Conservation (phyloP, 202 grass and related monocot genomes). For the Hordeum pubiflorum region DNA sequence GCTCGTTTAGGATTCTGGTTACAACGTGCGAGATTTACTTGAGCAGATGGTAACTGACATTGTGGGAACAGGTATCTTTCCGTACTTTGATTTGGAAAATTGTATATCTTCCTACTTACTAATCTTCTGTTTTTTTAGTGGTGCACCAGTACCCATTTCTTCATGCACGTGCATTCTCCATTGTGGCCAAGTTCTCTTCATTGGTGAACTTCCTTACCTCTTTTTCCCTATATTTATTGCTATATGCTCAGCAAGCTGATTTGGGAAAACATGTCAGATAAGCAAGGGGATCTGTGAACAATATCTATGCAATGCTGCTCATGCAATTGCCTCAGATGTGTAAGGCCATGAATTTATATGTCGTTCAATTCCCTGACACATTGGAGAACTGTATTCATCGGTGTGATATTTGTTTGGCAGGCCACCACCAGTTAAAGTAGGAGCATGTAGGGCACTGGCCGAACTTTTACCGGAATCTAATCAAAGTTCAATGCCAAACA, state of each 20-base stretch:
- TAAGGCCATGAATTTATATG: conserved; percentile 40
- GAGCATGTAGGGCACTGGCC: conserved; percentile 70
- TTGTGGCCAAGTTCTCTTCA: conserved; percentile 66
- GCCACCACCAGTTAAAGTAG: conserved; percentile 86
- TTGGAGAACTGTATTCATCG: conserved; percentile 14
- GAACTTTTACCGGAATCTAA: conserved; percentile 65
- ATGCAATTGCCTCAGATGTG: conserved; percentile 77
- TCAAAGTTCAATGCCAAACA: conserved; percentile 39
- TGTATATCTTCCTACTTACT: conserved; percentile 20
- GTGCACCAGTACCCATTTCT: conserved; percentile 76
- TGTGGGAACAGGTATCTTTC: conserved; percentile 50
- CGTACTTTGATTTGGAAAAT: not conserved
- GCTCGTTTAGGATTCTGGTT: conserved; percentile 59
- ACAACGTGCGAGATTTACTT: conserved; percentile 62
- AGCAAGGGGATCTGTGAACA: conserved; percentile 62
- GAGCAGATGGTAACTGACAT: conserved; percentile 78
- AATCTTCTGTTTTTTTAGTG: conserved; percentile 50
- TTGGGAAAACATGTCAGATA: conserved; percentile 50
- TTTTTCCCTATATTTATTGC: not conserved
- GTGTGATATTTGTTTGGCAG: conserved; percentile 39
- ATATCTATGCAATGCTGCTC: conserved; percentile 59
- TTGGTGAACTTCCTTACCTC: conserved; percentile 40
- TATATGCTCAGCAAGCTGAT: conserved; percentile 18
- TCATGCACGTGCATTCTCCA: conserved; percentile 73
- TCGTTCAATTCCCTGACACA: conserved; percentile 5